Base-by-base conservation (phyloP, 208 protist species). In the Phytomonas sp. region DNA sequence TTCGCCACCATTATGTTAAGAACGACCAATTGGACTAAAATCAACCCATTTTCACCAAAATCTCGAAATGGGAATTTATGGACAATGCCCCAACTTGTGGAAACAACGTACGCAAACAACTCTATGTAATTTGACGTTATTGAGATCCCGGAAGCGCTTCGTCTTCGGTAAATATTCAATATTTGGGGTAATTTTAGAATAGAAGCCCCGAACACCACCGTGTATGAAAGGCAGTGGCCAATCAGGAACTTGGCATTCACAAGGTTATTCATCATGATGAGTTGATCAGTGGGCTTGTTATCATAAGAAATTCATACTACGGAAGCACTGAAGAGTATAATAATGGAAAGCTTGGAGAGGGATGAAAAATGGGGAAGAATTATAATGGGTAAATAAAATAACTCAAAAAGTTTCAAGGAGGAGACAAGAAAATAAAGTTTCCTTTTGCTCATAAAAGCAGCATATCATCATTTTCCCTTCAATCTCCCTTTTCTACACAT, bases 181-280 rank as follows among this genome's bases (percentile, higher is more conserved):
- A 96, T 94, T 79, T 96, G 91, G 19, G 91, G 91, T 36, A 94
- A 70, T 73, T 96, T 96, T 56, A 96, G 74, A 52, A 91, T 82
- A 4, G 87, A 77, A 7, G 87, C 83, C 30, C 91, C 91, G 63
- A 84, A 78, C 52, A 96, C 88, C 10, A 96, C 87, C 45, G 64
- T 85, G 67, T 96, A 96, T 36, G 86, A 84, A 14, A 94, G 78
- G 77, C 81, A 77, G 70, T 75, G 83, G 63, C 78, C 78, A 33
- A 92, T 78, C 70, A 92, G 68, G 52, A 83, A 83, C 34, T 79
- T 78, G 56, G 89, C 16, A 36, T 33, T 12, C 19, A 19, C 2
- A 23, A 49, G 3, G 40, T 49, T 49, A 49, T 49, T 49, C 40
- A 12, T 3, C 40, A 12, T 49, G 19, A 16, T 49, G 12, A 12